These are phyloP conservation scores for Nitzschia putrida DNA, from an alignment of 108 stramenopile species.

Conservation along the genomic window DNA sequence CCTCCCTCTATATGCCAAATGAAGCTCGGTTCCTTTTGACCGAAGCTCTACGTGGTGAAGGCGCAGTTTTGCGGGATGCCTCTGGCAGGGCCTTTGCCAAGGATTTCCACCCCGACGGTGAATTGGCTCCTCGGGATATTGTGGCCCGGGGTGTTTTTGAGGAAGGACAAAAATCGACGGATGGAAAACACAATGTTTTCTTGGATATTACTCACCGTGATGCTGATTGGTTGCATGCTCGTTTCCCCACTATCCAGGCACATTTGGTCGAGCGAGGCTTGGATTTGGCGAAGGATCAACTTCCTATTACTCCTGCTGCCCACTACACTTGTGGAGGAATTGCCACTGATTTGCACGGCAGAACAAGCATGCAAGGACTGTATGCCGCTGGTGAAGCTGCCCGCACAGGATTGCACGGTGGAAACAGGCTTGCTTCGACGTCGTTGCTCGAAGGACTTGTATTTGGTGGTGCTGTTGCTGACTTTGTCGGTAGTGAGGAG, in stretches of 20 bases:
- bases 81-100: constrained; percentile 76
- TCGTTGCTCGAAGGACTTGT: constrained; percentile 93
- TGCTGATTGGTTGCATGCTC: constrained; percentile 67
- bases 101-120: constrained; percentile 87
- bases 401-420: constrained; percentile 93
- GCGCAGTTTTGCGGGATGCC: constrained; percentile 82
- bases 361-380: constrained; percentile 61
- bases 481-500: constrained; percentile 55
- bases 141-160: constrained; percentile 89
- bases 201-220: constrained; percentile 90
- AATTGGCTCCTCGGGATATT: constrained; percentile 93
- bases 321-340: constrained; percentile 95
- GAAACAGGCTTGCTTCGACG: constrained; percentile 92
- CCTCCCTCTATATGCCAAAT: constrained; percentile 81
- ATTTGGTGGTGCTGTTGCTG: constrained; percentile 88
- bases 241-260: constrained; percentile 85
- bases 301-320: constrained; percentile 91
- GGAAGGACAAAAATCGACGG: constrained; percentile 58
- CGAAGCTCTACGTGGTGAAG: constrained; percentile 92
- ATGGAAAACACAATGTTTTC: constrained; percentile 58
- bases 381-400: constrained; percentile 93
- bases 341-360: constrained; percentile 78
- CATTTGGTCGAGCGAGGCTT: constrained; percentile 57
- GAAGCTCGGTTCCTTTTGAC: constrained; percentile 89
- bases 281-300: constrained; percentile 76